Evolutionary conservation across 2,329 filamentous ascomycete genomes (phyloP).

Genomic region (Fusarium heterosporum): DNA sequence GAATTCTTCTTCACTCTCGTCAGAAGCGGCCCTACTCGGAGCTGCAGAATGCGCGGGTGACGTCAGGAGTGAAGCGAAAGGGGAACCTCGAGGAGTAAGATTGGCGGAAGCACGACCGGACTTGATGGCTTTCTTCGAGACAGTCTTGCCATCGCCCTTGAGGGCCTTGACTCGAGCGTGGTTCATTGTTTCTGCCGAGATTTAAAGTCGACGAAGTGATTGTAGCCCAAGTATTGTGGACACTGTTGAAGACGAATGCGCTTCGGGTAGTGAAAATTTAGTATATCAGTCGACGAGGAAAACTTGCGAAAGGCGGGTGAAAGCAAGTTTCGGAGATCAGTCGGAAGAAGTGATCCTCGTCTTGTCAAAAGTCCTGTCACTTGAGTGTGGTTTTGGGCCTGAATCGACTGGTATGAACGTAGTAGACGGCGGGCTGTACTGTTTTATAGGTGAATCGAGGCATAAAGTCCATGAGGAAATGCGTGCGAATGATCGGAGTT

Average conservation of each 20-base stretch:
- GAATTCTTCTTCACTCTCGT: constrained; percentile 67
- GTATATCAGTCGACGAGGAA: constrained; percentile 41
- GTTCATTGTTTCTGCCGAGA: constrained; percentile 61
- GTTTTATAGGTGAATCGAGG: constrained; percentile 39
- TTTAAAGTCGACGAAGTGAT: background rate
- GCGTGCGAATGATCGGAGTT: constrained; percentile 23
- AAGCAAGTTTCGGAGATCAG: constrained; percentile 14
- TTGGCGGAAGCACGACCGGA: constrained; percentile 69
- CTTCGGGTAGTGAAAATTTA: background rate
- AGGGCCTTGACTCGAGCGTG: constrained; percentile 76
- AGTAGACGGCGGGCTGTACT: constrained; percentile 34
- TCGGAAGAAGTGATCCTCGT: constrained; percentile 44
- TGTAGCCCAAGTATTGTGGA: background rate
- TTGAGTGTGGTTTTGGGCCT: constrained; percentile 41
- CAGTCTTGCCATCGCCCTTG: constrained; percentile 76
- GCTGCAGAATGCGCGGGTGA: constrained; percentile 70
- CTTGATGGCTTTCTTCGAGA: constrained; percentile 74
- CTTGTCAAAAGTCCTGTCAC: constrained; percentile 31
- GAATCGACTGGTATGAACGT: constrained; percentile 37
- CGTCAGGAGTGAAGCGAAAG: constrained; percentile 66
- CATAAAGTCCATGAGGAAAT: constrained; percentile 47
- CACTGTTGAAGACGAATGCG: background rate
- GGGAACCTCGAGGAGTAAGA: constrained; percentile 69
- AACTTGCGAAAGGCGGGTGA: constrained; percentile 33
- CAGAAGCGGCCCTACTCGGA: constrained; percentile 72